Evolutionary conservation across 345 rosid genomes (phyloP).

Genomic region (Brassica rapa): DNA sequence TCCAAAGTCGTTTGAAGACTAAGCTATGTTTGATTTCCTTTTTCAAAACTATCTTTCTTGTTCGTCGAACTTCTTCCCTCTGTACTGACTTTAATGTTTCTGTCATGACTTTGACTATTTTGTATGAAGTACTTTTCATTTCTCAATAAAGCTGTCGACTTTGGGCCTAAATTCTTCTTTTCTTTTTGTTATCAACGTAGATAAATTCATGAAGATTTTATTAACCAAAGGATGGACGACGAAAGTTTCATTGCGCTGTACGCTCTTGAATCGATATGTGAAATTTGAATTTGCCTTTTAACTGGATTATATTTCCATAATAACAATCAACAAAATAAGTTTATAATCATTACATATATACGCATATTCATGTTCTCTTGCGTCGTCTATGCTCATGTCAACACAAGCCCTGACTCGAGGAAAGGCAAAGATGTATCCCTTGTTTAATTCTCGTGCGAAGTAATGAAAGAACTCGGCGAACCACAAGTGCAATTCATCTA

Average conservation of each 20-base stretch:
- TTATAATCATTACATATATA: no score
- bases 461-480: not conserved
- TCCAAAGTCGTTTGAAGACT: not conserved
- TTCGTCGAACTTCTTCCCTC: not conserved
- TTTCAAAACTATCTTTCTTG: not conserved
- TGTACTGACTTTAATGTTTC: not conserved
- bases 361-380: not conserved
- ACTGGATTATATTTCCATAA: no score
- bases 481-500: not conserved
- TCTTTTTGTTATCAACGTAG: no score
- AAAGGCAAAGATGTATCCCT: not conserved
- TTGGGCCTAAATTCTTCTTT: not conserved
- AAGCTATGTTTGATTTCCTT: not conserved
- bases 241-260: no score
- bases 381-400: not conserved
- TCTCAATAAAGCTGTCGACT: not conserved
- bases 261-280: no score
- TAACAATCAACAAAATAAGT: no score
- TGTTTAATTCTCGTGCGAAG: not conserved
- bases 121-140: not conserved
- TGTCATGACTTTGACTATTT: not conserved
- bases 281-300: no score
- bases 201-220: no score
- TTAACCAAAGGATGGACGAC: no score
- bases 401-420: not conserved